phyloP scores from a whole-genome alignment of 345 rosid genomes.

The Syzygium aqueum region DNA sequence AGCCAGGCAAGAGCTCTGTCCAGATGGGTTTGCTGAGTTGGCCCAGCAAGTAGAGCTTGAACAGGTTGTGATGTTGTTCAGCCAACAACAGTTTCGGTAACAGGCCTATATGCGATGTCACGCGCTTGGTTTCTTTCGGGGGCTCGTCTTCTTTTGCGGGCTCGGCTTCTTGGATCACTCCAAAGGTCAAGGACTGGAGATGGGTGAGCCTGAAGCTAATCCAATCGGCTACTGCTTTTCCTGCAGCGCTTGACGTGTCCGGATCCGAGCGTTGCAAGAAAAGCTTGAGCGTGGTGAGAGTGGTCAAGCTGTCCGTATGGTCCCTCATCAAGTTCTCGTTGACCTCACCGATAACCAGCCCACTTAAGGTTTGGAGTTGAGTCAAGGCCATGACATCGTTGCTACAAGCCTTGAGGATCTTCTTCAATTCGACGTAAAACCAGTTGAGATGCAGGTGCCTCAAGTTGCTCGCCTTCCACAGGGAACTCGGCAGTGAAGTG shows the following conservation, averaged over 20 bases:
- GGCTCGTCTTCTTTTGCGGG: neutral
- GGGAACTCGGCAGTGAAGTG: neutral
- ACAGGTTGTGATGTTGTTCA: neutral
- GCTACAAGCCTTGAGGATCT: neutral
- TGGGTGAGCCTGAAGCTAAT: neutral
- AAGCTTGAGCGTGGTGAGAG: neutral
- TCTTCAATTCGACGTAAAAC: neutral
- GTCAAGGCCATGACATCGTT: neutral
- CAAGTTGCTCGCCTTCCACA: neutral
- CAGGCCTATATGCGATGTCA: neutral
- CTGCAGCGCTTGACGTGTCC: neutral
- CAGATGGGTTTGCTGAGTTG: neutral
- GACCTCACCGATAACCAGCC: neutral
- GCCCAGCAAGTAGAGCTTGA: neutral
- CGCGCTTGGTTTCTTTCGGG: neutral
- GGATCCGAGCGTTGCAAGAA: neutral
- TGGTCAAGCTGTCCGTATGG: neutral
- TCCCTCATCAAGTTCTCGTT: neutral
- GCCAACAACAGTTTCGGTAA: neutral
- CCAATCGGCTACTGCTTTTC: neutral
- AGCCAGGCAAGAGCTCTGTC: neutral
- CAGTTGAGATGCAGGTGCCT: neutral
- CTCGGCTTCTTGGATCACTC: neutral
- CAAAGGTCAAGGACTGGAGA: neutral
- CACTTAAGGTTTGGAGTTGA: neutral